A percentile compares a stretch with the other conserved stretches of the same genome.
These are phyloP conservation scores for Candida bentonensis DNA, from an alignment of 805 yeast genomes.

Conservation along the genomic window DNA sequence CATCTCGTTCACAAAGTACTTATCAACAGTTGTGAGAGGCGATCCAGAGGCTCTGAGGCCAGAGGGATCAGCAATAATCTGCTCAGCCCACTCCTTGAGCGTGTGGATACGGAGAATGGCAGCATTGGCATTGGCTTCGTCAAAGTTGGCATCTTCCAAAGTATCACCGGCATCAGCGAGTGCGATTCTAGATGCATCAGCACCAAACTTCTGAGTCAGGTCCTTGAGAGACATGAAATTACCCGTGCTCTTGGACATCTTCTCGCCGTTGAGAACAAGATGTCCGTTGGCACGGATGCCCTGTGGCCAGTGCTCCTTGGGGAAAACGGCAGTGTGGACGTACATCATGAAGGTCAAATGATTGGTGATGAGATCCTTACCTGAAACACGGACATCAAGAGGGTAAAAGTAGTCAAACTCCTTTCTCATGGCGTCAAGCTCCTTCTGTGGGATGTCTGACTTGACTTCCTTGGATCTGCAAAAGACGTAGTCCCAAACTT, in stretches of 20 bases:
- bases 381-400: conserved; percentile 80
- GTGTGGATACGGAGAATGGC: conserved; percentile 88
- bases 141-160: conserved; percentile 95
- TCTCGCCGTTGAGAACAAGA: conserved; percentile 84
- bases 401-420: conserved; percentile 97
- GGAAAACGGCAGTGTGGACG: conserved; percentile 86
- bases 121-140: conserved; percentile 92
- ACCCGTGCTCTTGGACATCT: conserved; percentile 97
- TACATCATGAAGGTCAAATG: conserved; percentile 94
- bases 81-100: conserved; percentile 93
- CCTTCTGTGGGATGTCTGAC: conserved; percentile 45
- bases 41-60: conserved; percentile 36
- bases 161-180: conserved; percentile 98
- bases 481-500: conserved; percentile 85
- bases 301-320: conserved; percentile 79
- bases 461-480: conserved; percentile 47
- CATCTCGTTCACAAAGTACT: conserved; percentile 89
- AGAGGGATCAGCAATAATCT: conserved; percentile 37
- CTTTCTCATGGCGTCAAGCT: conserved; percentile 64
- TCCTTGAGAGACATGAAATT: conserved; percentile 86
- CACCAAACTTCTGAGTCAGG: conserved; percentile 79
- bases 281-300: conserved; percentile 96
- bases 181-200: conserved; percentile 95
- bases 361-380: conserved; percentile 94
- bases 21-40: conserved; percentile 58